Conservation (phyloP, 1,284 basidiomycete genomes). For the Cystobasidium pallidum region DNA sequence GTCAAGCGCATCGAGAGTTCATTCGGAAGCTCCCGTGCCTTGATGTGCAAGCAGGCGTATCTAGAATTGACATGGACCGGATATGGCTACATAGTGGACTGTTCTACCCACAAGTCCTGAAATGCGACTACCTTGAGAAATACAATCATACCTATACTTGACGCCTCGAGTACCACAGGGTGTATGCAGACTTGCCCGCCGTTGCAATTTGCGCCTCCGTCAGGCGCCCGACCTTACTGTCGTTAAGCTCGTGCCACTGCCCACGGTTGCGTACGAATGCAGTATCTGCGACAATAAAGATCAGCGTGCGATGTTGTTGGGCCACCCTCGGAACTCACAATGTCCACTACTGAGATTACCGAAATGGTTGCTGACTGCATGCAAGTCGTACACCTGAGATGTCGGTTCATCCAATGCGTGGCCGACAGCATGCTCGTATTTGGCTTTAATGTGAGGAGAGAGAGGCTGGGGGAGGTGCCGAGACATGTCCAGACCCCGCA, state of each 20-base stretch:
- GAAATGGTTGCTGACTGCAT: slow-evolving; percentile 71
- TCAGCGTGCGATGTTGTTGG: neutral
- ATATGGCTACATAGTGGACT: slow-evolving; percentile 17
- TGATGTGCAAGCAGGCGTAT: neutral
- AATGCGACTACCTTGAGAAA: neutral
- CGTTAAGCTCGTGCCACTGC: slow-evolving; percentile 52
- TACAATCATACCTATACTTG: neutral
- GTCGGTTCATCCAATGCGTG: slow-evolving; percentile 19
- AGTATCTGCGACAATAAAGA: slow-evolving; percentile 41
- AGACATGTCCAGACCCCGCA: slow-evolving; percentile 80
- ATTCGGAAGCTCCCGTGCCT: neutral
- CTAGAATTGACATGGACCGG: neutral
- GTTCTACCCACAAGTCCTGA: slow-evolving; percentile 62
- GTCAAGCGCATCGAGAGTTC: neutral
- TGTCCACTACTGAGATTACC: slow-evolving; percentile 88
- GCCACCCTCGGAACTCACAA: slow-evolving; percentile 64
- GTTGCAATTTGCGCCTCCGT: slow-evolving; percentile 36
- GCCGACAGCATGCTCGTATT: slow-evolving; percentile 43
- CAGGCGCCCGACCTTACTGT: slow-evolving; percentile 50
- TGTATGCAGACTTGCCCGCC: slow-evolving; percentile 38
- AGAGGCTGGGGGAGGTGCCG: slow-evolving; percentile 76
- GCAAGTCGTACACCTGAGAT: slow-evolving; percentile 58
- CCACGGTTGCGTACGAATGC: slow-evolving; percentile 50
- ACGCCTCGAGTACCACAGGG: slow-evolving; percentile 33
- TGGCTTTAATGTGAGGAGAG: slow-evolving; percentile 50